Base-by-base conservation (phyloP, 164 flowering plant species). In the Annona cherimola region DNA sequence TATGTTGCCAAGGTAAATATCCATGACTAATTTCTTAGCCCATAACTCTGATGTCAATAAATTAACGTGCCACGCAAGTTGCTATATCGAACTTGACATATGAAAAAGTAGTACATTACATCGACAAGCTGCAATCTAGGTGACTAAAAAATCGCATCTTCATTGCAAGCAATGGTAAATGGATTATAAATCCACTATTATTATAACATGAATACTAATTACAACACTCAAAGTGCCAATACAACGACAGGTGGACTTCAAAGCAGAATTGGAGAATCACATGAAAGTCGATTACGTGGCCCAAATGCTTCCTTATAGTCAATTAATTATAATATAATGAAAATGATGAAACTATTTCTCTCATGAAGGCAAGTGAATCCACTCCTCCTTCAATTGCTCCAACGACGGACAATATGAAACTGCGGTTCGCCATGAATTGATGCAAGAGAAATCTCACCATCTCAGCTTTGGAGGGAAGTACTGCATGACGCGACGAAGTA, bases 381-480 rank as follows among this genome's bases (percentile, higher is more conserved):
- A 2, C 57, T 50, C 57, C 57, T 16, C 14, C 57, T 9, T 12
- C 57, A 50, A 50, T 16, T 8, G 57, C 57, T 50, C 9, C 57
- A 12, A 50, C 35, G 35, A 26, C 35, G 35, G 57, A 50, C 14
- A 16, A 50, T 50, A 50, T 2, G 9, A 2, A 16, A 50, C 57
- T 50, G 57, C 57, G 9, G 14, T 16, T 26, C 35, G 35, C 35
- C 35, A 26, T 26, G 35, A 26, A 26, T 26, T 26, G 35, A 26
- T 26, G 35, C 35, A 26, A 26, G 35, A 26, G 35, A 26, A 41
- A 14, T 39, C 63, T 78, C 74, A 81, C 84, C 84, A 81, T 76
- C 76, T 76, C 35, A 81, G 73, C 72, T 78, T 81, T 1, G 64
- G 74, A 1, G 84, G 81, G 78, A 81, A 81, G 62, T 81, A 81